Conservation (phyloP, 2,329 filamentous ascomycete species). For the Furcasterigmium furcatum region DNA sequence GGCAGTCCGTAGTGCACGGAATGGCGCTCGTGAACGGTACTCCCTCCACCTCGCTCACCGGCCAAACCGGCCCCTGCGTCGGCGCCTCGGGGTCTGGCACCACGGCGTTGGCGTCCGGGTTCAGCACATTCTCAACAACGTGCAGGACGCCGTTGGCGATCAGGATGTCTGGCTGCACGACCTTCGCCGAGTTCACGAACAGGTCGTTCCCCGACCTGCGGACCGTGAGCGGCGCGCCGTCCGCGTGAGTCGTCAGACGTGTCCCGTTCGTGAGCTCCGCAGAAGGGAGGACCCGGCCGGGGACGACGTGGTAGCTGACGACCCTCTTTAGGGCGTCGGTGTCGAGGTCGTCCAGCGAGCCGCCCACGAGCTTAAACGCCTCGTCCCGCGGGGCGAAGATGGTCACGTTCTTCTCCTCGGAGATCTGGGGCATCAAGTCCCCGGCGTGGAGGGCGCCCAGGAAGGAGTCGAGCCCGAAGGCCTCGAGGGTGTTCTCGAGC, state of each 20-base stretch:
- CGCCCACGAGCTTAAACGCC: constrained; percentile 46
- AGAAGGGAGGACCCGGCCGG: constrained; percentile 50
- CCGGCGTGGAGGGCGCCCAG: constrained; percentile 34
- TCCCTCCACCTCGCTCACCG: constrained; percentile 13
- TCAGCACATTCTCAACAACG: constrained; percentile 51
- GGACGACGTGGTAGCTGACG: constrained; percentile 54
- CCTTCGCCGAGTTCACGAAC: constrained; percentile 50
- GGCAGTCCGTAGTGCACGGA: constrained; percentile 37
- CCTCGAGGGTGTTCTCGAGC: constrained; percentile 28
- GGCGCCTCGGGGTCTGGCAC: constrained; percentile 30
- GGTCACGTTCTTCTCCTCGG: constrained; percentile 42
- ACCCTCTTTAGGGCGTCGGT: constrained; percentile 37
- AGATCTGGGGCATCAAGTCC: constrained; percentile 34
- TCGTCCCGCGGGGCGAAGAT: constrained; percentile 52
- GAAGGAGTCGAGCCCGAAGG: constrained; percentile 35
- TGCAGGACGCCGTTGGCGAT: constrained; percentile 57
- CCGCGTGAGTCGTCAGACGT: constrained; percentile 29
- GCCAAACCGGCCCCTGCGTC: constrained; percentile 29
- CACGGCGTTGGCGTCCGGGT: constrained; percentile 31
- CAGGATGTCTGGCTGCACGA: constrained; percentile 50
- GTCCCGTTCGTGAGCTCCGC: constrained; percentile 23
- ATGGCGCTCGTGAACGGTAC: constrained; percentile 37
- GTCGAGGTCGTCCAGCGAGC: constrained; percentile 34
- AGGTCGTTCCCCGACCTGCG: constrained; percentile 38
- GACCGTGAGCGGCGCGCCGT: constrained; percentile 30